These are phyloP conservation scores for Botrytis pseudocinerea DNA, from an alignment of 2,329 filamentous ascomycete genomes.

Conservation along the genomic window DNA sequence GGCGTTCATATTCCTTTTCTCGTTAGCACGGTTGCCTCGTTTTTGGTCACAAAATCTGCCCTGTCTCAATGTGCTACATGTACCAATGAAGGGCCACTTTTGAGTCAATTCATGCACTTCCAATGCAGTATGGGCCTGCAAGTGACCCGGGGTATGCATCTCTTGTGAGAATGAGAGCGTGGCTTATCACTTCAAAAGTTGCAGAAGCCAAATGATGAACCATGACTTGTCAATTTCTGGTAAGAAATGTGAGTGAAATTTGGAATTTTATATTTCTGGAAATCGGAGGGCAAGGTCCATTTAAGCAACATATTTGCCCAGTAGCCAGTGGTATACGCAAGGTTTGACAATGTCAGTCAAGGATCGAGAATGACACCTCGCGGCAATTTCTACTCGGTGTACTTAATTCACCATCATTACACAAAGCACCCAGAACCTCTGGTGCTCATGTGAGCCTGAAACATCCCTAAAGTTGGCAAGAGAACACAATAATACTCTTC, in stretches of 20 bases:
- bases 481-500: background rate
- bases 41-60: conserved; percentile 27
- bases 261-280: background rate
- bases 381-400: conserved; percentile 13
- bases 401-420: background rate
- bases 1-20: conserved; percentile 25
- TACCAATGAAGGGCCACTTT: conserved; percentile 15
- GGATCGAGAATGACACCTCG: conserved; percentile 1
- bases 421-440: background rate
- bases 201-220: conserved; percentile 3
- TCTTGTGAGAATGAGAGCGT: conserved; percentile 11
- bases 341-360: conserved; percentile 3
- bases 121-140: conserved; percentile 19
- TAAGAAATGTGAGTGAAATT: background rate
- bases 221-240: conserved; percentile 4
- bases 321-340: background rate
- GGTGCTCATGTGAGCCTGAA: background rate
- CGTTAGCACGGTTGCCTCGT: conserved; percentile 35
- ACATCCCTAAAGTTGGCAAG: background rate
- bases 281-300: background rate
- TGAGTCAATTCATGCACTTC: conserved; percentile 9
- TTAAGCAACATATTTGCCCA: background rate
- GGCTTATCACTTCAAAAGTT: conserved; percentile 16
- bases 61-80: conserved; percentile 22
- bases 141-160: conserved; percentile 19